Percentiles rank a stretch among this genome's conserved stretches.
Conservation (phyloP, 495 filamentous ascomycete genomes). For the Penicillium canariense region DNA sequence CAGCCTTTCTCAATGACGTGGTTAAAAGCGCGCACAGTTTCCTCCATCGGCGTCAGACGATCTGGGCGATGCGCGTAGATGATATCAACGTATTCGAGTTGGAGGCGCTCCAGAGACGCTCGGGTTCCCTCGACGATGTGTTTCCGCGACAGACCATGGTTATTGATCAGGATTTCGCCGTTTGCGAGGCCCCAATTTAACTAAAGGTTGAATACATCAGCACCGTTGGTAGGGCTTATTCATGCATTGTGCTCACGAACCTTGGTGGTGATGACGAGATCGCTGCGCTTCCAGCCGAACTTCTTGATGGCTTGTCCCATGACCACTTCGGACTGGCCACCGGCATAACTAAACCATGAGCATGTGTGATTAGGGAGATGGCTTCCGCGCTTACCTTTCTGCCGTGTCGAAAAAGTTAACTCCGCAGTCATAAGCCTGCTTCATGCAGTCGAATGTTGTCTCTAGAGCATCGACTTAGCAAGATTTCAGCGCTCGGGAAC, state of each 20-base stretch:
- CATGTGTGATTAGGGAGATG: not conserved
- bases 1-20: not conserved
- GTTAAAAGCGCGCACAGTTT: not conserved
- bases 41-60: slow-evolving; percentile 1
- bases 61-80: slow-evolving; percentile 3
- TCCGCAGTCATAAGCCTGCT: slow-evolving; percentile 3
- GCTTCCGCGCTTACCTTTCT: not conserved
- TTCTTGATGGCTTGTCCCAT: slow-evolving; percentile 1
- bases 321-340: not conserved
- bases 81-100: slow-evolving; percentile 3
- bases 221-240: too few species aligned
- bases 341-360: not conserved
- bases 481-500: too few species aligned
- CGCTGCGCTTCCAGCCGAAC: not conserved
- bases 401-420: slow-evolving; percentile 3
- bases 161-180: not conserved
- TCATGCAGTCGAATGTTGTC: not conserved
- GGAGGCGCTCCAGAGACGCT: not conserved
- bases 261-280: not conserved
- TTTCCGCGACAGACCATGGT: slow-evolving; percentile 1
- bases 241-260: too few species aligned
- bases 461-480: not conserved
- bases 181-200: not conserved
- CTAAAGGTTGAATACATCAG: too few species aligned
- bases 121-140: not conserved